Base-by-base conservation (phyloP, 768 basidiomycete species). In the Psilocybe tampanensis region DNA sequence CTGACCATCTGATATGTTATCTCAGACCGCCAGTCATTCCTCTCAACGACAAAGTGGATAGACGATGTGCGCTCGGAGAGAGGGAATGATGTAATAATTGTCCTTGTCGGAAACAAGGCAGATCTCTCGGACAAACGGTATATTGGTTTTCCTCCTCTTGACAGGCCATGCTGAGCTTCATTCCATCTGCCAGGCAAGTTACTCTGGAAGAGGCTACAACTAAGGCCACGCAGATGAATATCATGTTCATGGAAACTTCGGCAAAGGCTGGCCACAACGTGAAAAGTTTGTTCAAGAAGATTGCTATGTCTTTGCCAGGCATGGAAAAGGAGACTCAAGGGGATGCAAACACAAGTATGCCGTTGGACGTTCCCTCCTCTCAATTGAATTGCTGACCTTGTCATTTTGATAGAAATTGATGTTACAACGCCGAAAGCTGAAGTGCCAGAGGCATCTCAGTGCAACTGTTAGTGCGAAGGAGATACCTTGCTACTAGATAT, bases 201-300 rank as follows among this genome's bases (percentile, higher is more conserved):
- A 98, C 96, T 8, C 80, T 95, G 3, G 97, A 99, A 70, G 97
- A 98, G 69, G 94, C 96, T 11, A 96, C 95, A 22, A 85, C 88
- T 44, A 94, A 94, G 68, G 83, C 95, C 13, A 89, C 92, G 44
- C 89, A 96, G 70, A 77, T 97, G 60, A 89, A 88, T 66, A 93
- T 98, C 63, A 93, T 98, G 89, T 97, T 96, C 70, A 98, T 98
- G 89, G 97, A 99, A 76, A 98, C 97, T 8, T 97, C 94, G 24
- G 97, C 97, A 26, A 99, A 99, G 72, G 97, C 97, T 7, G 97
- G 97, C 2, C 97, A 98, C 72, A 99, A 99, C 62, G 97, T 99
- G 59, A 99, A 99, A 79, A 92, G 92, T 63, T 73, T 99, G 63
- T 99, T 99, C 82, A 95, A 98, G 80, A 98, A 98, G 81, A 99